Evolutionary conservation across 2,329 filamentous ascomycete species (phyloP).

Genomic region (Shiraia bambusicola): DNA sequence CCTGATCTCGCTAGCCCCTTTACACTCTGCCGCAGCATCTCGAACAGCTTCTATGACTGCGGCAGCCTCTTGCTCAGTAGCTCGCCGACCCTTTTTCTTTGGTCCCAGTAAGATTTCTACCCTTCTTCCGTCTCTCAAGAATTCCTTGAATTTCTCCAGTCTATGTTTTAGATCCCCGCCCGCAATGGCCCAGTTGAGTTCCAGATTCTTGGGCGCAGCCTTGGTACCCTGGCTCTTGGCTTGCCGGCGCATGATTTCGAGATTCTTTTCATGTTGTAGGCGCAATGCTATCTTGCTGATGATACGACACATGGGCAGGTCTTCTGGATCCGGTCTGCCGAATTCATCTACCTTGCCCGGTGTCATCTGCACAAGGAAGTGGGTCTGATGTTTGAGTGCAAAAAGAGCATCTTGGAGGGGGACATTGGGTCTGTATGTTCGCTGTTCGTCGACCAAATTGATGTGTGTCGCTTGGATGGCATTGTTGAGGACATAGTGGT

Average conservation of each 20-base stretch:
- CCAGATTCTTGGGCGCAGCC: slow-evolving; percentile 68
- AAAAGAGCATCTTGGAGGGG: slow-evolving; percentile 43
- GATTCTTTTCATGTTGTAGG: too few relatives aligned
- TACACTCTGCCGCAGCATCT: slow-evolving; percentile 45
- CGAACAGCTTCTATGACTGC: slow-evolving; percentile 57
- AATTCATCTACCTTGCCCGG: slow-evolving; percentile 25
- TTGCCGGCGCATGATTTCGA: slow-evolving; percentile 34
- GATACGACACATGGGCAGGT: slow-evolving; percentile 68
- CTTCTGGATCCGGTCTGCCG: slow-evolving; percentile 44
- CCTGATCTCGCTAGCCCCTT: slow-evolving; percentile 30
- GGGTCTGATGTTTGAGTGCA: slow-evolving; percentile 51
- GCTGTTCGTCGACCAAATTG: slow-evolving; percentile 46
- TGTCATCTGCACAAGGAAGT: slow-evolving; percentile 55
- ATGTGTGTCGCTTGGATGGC: slow-evolving; percentile 52
- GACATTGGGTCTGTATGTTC: slow-evolving; percentile 39
- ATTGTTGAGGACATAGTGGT: slow-evolving; percentile 49
- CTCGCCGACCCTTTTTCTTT: slow-evolving; percentile 64
- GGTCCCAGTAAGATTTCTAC: slow-evolving; percentile 73
- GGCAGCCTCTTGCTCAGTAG: slow-evolving; percentile 59
- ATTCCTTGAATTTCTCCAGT: slow-evolving; percentile 57
- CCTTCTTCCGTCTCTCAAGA: slow-evolving; percentile 71
- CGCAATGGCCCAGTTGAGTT: slow-evolving; percentile 86
- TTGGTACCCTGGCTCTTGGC: slow-evolving; percentile 43
- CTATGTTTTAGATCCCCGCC: slow-evolving; percentile 69
- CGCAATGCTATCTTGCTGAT: slow-evolving; percentile 57